phyloP scores from a whole-genome alignment of 1,284 basidiomycete species.

The Inonotus hispidus region DNA sequence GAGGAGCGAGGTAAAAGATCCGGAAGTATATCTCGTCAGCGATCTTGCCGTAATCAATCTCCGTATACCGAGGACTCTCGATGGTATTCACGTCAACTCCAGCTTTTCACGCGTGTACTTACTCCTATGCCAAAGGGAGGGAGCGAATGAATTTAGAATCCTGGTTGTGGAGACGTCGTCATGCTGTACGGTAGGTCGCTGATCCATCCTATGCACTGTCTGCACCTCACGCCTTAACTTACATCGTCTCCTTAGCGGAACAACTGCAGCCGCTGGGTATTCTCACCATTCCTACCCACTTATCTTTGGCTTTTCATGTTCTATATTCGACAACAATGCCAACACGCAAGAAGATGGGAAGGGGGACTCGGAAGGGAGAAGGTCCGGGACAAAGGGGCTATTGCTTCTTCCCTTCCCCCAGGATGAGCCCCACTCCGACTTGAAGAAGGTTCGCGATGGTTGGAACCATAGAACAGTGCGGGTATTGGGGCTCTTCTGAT shows the following conservation, averaged over 20 bases:
- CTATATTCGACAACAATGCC: not conserved
- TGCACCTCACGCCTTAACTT: not conserved
- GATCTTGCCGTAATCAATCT: not conserved
- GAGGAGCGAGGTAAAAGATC: not conserved
- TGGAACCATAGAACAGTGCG: not conserved
- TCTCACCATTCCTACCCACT: too few species aligned
- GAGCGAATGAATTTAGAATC: not conserved
- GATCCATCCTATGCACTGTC: not conserved
- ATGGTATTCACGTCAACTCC: not conserved
- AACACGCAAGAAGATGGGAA: not conserved
- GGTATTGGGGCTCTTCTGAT: not conserved
- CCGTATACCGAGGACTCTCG: slow-evolving; percentile 2
- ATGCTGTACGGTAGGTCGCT: not conserved
- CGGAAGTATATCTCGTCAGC: not conserved
- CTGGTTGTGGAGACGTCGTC: too few species aligned
- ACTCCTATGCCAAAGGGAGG: not conserved
- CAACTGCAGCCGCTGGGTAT: not conserved
- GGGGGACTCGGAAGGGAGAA: not conserved
- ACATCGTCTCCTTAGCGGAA: not conserved
- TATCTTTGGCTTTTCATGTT: not conserved
- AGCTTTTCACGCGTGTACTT: not conserved
- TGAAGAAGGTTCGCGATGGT: not conserved
- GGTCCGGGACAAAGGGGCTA: not conserved
- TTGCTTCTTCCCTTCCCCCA: too few species aligned
- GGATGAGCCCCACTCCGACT: not conserved